Evolutionary conservation across 1,284 basidiomycete species (phyloP), one percentile per base, ranked within the genome.

Genomic region (Cystobasidiaceae sp.): DNA sequence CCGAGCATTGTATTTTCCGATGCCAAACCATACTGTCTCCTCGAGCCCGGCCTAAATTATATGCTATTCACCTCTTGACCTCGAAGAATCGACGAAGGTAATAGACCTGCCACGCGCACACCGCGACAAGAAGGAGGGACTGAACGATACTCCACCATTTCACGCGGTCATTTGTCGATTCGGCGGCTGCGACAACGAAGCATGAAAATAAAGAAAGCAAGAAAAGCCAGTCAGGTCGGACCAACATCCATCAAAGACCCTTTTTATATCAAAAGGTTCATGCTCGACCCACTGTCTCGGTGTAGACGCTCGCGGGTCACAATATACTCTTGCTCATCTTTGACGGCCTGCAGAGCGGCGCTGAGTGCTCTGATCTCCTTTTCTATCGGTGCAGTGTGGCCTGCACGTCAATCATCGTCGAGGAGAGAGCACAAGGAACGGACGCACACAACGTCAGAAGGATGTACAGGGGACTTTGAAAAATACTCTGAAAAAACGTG

Each of bases 71-170:
- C n/a, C n/a, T n/a, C 44, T 67, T 67, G 19, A 67, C 65, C 58
- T 67, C 65, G 39, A 67, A 67, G 65, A 62, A 61, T 39, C 65
- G 61, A 46, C 27, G n/a, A 32, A 99, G 82, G 80, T 97, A 98
- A 80, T 94, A 97, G 63, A 99, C 84, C 78, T 99, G 97, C 90
- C 93, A 97, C 30, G 83, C 92, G 68, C 96, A 93, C 0, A 97
- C 89, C 13, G 85, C 82, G 73, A 97, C 87, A 46, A 99, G 81
- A 30, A 98, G 87, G 52, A 88, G 75, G 17, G 87, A 84, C 78
- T 99, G 96, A 13, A 92, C 77, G 68, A 98, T 86, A 11, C 91
- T 94, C 96, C 96, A 99, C 91, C 91, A 98, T 79, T 97, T 98
- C 66, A 99, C 93, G 44, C 96, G 86, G 37, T 89, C 84, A 76